Base-by-base conservation (phyloP, 2,329 filamentous ascomycete genomes). In the Byssochlamys sp. region DNA sequence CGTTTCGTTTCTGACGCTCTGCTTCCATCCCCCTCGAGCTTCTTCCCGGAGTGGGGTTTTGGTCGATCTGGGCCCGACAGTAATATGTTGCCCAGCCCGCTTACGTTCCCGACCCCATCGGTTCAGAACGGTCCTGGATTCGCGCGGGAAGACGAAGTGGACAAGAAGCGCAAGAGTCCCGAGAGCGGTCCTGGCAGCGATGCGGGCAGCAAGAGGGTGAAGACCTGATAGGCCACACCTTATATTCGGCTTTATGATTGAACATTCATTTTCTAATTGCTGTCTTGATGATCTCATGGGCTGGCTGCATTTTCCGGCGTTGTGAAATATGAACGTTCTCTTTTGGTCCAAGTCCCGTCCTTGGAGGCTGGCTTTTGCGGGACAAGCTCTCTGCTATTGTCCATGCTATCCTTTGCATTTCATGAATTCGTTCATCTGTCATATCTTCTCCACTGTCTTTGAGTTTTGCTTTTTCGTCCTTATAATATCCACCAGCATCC, bases 41-140 rank as follows among this genome's bases (percentile, higher is more conserved):
- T 97, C 75, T 97, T 95, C 67, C 86, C 88, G 0, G 91, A 95
- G 61, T 96, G 91, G 91, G 86, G 88, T 63, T 91, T 89, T 71
- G 80, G 81, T 27, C 65, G 71, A 69, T 85, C 71, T 71, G 81
- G 67, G 72, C 71, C 78, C 57, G 89, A 94, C 63, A 88, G 82
- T 70, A 95, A 94, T 66, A 94, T 95, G 63, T 79, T 97, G 53
- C 91, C 91, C 0, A 96, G 91, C 70, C 94, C 94, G 9, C 77
- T 97, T 62, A 95, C 91, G 60, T 96, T 96, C 73, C 88, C 90
- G 33, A 97, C 94, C 1, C 94, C 94, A 0, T 74, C 76, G 11
- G 69, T 73, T 11, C 70, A 71, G 55, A 71, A 62, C 7, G 75
- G 73, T 4, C 72, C 74, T 9, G 69, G 72, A 53, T 76, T 76